These are phyloP conservation scores for Buxus sempervirens DNA, from an alignment of 164 flowering plant genomes.

Conservation along the genomic window DNA sequence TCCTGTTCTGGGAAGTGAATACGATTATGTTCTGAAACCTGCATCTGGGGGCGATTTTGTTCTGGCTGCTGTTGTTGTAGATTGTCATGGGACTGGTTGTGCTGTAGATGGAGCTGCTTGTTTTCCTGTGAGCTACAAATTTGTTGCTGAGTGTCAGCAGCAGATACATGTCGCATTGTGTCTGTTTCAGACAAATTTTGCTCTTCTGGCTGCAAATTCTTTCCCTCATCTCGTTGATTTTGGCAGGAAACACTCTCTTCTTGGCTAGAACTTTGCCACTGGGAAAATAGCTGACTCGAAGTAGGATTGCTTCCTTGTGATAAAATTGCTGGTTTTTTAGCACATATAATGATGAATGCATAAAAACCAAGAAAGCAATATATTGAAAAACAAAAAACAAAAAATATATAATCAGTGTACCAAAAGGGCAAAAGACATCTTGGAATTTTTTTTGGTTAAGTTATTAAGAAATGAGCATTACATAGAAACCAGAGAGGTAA, in stretches of 20 bases:
- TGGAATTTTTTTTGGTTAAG: too few species aligned
- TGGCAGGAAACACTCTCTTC: conserved; percentile 36
- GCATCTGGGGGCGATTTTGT: conserved; percentile 31
- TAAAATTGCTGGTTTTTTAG: conserved; percentile 27
- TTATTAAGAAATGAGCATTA: too few species aligned
- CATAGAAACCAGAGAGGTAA: too few species aligned
- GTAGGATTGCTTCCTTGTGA: conserved; percentile 50
- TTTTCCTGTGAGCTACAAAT: conserved; percentile 30
- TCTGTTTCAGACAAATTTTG: conserved; percentile 34
- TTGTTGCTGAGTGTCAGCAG: conserved; percentile 38
- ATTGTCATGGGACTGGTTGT: conserved; percentile 30
- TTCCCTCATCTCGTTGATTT: conserved; percentile 30
- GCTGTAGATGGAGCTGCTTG: conserved; percentile 24
- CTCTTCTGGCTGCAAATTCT: conserved; percentile 31
- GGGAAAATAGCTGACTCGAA: conserved; percentile 36
- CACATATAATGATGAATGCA: background rate
- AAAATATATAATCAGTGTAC: background rate
- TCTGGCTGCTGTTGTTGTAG: conserved; percentile 27
- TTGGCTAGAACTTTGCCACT: conserved; percentile 51
- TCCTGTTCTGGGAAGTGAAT: conserved; percentile 30
- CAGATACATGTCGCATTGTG: conserved; percentile 28
- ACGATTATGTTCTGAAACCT: conserved; percentile 37
- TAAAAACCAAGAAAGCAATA: background rate
- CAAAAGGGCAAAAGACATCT: too few species aligned
- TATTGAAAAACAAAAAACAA: too few species aligned